Evolutionary conservation across 1,284 basidiomycete genomes (phyloP), one percentile per base, ranked within the genome.

Genomic region (Phellinidium pouzarii): DNA sequence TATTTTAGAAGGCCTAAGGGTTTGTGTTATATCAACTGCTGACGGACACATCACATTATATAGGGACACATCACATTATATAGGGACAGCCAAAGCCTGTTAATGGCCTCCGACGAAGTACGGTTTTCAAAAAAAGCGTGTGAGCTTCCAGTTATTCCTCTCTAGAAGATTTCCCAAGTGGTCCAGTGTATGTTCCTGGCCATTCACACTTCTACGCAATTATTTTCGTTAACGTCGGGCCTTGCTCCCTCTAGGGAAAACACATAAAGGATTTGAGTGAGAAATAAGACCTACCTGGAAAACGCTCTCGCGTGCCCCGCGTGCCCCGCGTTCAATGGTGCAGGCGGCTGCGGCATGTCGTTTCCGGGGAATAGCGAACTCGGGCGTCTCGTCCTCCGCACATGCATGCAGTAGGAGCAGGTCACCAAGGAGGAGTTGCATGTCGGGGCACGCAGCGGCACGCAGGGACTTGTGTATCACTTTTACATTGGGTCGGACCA

Each of bases 261-360:
- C 3, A 19, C 11, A 20, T 26, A 20, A 12, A 29, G 37, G 12
- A 8, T 6, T n/a, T n/a, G n/a, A n/a, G n/a, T n/a, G n/a, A 48
- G 11, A 27, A 17, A 46, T 17, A 9, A 46, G 41, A 53, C 54
- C 25, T 12, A 58, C 59, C 19, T 49, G 44, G 11, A 59, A 34
- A 45, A 59, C 59, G 27, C 56, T 22, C 40, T 38, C 51, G 20
- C 22, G 47, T 50, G 14, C 47, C 56, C 7, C 56, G 55, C 7
- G 40, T 26, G 8, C 59, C 59, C 47, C 49, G 53, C 31, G 48
- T 60, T 59, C 4, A 60, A 51, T 4, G 59, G 59, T 19, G 41
- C 40, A 2, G 58, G 59, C 4, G 58, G 22, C 3, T 22, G n/a
- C 19, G 11, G 20, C 19, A 12, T 19, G 20, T 42, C 46, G 7